phyloP scores from a whole-genome alignment of 257 asterid species.

The Nicotiana obtusifolia region DNA sequence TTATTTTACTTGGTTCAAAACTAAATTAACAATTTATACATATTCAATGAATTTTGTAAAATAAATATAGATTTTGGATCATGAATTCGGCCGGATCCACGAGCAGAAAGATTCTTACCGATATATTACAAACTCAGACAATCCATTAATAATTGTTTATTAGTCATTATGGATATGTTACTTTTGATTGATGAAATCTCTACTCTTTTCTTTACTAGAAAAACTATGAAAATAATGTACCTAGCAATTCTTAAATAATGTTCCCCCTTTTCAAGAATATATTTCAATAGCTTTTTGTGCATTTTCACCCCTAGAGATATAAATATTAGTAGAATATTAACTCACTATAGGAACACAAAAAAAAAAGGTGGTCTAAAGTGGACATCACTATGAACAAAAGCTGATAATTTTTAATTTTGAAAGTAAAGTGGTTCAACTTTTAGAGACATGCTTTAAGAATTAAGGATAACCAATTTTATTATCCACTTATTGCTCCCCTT shows the following conservation, averaged over 20 bases:
- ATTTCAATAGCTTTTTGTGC: neutral
- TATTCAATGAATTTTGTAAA: too few species aligned
- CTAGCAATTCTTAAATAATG: neutral
- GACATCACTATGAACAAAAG: neutral
- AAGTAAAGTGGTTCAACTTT: neutral
- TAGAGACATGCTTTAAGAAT: slow-evolving; percentile 1
- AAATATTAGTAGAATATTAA: neutral
- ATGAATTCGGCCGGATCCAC: too few species aligned
- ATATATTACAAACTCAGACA: too few species aligned
- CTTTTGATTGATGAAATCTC: neutral
- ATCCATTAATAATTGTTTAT: too few species aligned
- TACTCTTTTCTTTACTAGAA: neutral
- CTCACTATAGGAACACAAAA: neutral
- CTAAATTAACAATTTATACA: too few species aligned
- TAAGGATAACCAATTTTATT: neutral
- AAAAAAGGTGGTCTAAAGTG: neutral
- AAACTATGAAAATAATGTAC: neutral
- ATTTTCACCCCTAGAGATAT: neutral
- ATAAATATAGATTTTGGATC: too few species aligned
- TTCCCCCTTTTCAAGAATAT: neutral
- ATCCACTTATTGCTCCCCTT: neutral
- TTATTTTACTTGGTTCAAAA: too few species aligned
- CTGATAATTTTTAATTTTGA: neutral
- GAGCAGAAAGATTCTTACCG: too few species aligned
- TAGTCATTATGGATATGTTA: too few species aligned